Evolutionary conservation across 164 flowering plant species (phyloP).

Genomic region (Kingdonia uniflora): DNA sequence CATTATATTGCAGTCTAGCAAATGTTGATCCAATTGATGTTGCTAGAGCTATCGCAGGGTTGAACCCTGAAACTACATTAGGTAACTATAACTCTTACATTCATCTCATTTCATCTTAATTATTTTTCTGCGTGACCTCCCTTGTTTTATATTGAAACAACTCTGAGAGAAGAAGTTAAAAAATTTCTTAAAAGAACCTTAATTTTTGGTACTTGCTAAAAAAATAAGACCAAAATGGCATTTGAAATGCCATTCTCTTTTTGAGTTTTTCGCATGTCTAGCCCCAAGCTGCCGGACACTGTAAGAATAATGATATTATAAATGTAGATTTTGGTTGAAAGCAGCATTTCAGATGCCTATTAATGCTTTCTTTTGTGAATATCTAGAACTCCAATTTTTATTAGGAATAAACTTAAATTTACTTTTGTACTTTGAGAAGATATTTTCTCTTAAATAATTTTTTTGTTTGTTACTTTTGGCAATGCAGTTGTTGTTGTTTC

Average conservation of each 20-base stretch:
- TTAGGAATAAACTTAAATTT: no score
- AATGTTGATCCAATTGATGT: constrained; percentile 96
- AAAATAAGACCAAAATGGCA: no score
- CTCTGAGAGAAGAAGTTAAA: no score
- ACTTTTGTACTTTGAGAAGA: no score
- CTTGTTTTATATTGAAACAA: background rate
- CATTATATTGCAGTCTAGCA: constrained; percentile 81
- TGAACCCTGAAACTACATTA: constrained; percentile 91
- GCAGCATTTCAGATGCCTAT: background rate
- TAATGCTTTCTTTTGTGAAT: background rate
- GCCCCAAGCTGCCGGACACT: no score
- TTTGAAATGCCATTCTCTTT: no score
- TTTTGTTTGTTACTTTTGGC: constrained; percentile 10
- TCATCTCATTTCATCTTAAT: background rate
- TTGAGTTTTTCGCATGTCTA: no score
- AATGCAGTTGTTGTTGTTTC: constrained; percentile 92
- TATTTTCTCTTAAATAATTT: background rate
- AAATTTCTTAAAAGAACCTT: no score
- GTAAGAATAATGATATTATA: background rate
- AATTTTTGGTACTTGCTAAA: no score
- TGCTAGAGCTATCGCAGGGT: constrained; percentile 66
- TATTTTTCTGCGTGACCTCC: background rate
- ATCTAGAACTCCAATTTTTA: background rate
- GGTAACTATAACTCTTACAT: constrained; percentile 29
- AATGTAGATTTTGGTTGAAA: no score